phyloP scores from a whole-genome alignment of 257 asterid genomes.

The Solanum pimpinellifolium region DNA sequence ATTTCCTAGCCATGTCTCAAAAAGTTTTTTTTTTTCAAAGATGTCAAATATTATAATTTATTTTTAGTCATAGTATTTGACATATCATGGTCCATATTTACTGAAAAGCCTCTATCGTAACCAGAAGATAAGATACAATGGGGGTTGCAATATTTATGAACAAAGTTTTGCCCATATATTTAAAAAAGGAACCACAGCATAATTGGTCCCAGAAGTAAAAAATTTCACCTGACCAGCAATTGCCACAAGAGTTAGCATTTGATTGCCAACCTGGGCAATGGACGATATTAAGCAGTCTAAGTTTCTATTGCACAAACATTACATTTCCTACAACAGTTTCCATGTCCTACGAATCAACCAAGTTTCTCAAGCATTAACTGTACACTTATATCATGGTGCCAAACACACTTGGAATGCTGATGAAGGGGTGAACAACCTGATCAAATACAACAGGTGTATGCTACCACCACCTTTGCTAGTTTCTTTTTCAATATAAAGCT shows the following conservation, averaged over 20 bases:
- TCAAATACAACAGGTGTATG: constrained; percentile 57
- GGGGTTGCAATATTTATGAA: neutral
- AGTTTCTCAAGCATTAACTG: constrained; percentile 24
- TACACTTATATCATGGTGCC: constrained; percentile 39
- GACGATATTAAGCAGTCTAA: constrained; percentile 26
- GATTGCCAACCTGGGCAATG: constrained; percentile 84
- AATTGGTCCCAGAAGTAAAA: neutral
- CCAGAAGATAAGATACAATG: neutral
- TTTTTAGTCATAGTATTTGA: neutral
- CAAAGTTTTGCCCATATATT: neutral
- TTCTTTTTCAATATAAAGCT: neutral
- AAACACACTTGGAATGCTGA: constrained; percentile 14
- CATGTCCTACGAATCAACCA: constrained; percentile 16
- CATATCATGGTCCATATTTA: neutral
- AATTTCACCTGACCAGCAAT: constrained; percentile 17
- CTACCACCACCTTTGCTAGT: constrained; percentile 26
- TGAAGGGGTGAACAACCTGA: constrained; percentile 49
- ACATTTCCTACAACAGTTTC: neutral
- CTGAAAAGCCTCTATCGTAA: neutral
- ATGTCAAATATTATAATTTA: neutral
- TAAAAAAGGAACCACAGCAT: neutral
- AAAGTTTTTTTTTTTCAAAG: neutral
- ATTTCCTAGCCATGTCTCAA: neutral
- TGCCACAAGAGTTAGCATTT: constrained; percentile 78
- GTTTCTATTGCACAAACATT: constrained; percentile 18